Evolutionary conservation across 495 filamentous ascomycete genomes (phyloP), one percentile per base, ranked within the genome.

Genomic region (Penicillium samsonianum): DNA sequence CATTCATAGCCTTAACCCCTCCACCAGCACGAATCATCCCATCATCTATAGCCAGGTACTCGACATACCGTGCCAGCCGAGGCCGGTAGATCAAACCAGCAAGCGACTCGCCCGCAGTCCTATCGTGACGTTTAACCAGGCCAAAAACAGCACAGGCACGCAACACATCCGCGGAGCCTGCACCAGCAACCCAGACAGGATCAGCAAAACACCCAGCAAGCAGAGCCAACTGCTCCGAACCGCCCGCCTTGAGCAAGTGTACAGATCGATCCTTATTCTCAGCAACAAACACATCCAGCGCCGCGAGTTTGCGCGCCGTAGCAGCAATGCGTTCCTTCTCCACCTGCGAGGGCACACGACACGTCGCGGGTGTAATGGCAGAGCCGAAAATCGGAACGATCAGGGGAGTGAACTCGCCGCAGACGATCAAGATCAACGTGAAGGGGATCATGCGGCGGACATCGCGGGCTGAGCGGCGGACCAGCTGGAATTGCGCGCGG

Each of bases 331-430:
- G 72, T 37, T 89, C 79, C n/a, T 78, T 77, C 14, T 75, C 73
- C 0, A 88, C 64, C 71, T 97, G 93, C 38, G 64, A 67, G 0
- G 94, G 94, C 10, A 96, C 85, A 2, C 91, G 82, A 66, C 92
- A 96, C 0, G 90, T 88, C 53, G 78, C 81, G 0, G 93, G 93
- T 14, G 94, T 87, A 33, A 90, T 70, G 8, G 77, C 74, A 6
- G 83, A 83, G 17, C 92, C 71, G n/a, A 89, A 75, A 5, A 87
- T 69, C 0, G 87, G 80, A 0, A 96, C 68, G 7, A 94, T 67
- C 2, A 97, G 59, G 0, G 92, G 91, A 7, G 91, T 90, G 68
- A 94, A 85, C 67, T 97, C 93, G 3, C 90, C 94, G 67, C 86
- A 90, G 37, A 95, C 43, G 1, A 92, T 52, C 2, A 96, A 77